Conservation (phyloP, 2,329 filamentous ascomycete species). For the Xylariaceae sp. region DNA sequence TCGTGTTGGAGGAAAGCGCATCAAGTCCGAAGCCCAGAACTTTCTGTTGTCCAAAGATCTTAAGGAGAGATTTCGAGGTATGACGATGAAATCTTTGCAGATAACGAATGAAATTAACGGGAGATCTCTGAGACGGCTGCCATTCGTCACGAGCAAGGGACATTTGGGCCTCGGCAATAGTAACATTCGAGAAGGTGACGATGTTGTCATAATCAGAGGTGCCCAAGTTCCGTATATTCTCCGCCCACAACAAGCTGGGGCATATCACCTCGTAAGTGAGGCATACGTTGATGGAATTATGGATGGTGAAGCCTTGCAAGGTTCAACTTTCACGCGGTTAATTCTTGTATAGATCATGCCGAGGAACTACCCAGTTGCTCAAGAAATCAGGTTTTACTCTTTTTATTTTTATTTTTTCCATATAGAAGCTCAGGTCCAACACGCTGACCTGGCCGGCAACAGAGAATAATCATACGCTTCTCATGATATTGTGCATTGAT, state of each 20-base stretch:
- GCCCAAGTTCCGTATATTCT: constrained; percentile 19
- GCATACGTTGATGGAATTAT: constrained; percentile 20
- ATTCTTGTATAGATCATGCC: constrained; percentile 5
- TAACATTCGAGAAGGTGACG: constrained; percentile 12
- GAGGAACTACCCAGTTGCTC: too few species aligned
- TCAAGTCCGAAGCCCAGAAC: neutral
- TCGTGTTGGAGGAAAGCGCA: neutral
- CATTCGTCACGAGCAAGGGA: constrained; percentile 9
- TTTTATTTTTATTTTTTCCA: too few species aligned
- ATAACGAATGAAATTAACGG: neutral
- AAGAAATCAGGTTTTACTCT: too few species aligned
- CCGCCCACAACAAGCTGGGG: neutral
- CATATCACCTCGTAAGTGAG: constrained; percentile 16
- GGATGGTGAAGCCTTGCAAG: constrained; percentile 15
- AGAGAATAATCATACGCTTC: too few species aligned
- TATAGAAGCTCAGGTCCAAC: too few species aligned
- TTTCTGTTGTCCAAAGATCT: neutral
- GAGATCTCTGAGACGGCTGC: constrained; percentile 11
- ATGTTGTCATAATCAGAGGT: constrained; percentile 12
- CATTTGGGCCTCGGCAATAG: constrained; percentile 13
- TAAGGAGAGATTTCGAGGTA: neutral
- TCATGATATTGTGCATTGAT: too few species aligned
- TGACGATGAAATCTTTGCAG: neutral
- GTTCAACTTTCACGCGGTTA: constrained; percentile 1
- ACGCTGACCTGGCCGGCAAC: too few species aligned